Conservation (phyloP, 345 rosid species). For the Anacardium occidentale region DNA sequence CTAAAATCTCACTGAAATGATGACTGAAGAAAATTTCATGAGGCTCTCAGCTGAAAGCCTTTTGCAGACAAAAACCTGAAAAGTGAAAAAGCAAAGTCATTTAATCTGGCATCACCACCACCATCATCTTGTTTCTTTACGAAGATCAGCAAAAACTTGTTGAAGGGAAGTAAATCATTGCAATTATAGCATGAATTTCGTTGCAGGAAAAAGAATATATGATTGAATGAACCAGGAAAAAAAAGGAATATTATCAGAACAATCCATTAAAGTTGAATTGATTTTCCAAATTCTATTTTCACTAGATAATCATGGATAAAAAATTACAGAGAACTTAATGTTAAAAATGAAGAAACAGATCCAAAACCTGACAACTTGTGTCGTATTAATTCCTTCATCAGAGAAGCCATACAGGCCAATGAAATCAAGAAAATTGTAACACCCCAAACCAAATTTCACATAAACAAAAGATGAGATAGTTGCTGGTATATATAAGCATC, state of each 20-base stretch:
- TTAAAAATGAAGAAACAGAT: constrained; percentile 10
- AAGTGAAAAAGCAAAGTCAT: constrained; percentile 5
- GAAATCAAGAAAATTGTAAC: not conserved
- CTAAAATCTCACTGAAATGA: not conserved
- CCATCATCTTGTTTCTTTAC: not conserved
- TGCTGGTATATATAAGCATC: no score
- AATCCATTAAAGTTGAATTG: not conserved
- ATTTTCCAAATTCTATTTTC: not conserved
- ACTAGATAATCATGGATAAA: not conserved
- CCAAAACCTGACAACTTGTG: constrained; percentile 1
- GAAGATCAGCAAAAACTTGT: not conserved
- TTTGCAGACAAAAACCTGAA: constrained; percentile 4
- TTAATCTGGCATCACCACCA: constrained; percentile 5
- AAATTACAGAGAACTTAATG: not conserved
- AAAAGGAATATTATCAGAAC: not conserved
- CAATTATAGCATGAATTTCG: not conserved
- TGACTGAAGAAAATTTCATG: not conserved
- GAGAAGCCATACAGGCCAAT: not conserved
- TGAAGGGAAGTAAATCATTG: not conserved
- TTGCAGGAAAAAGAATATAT: not conserved
- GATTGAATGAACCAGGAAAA: not conserved
- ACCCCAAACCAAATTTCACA: no score
- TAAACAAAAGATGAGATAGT: no score
- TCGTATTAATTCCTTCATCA: not conserved
- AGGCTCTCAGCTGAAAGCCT: not conserved